Base-by-base conservation (phyloP, 257 asterid genomes). In the Nicotiana undulata region DNA sequence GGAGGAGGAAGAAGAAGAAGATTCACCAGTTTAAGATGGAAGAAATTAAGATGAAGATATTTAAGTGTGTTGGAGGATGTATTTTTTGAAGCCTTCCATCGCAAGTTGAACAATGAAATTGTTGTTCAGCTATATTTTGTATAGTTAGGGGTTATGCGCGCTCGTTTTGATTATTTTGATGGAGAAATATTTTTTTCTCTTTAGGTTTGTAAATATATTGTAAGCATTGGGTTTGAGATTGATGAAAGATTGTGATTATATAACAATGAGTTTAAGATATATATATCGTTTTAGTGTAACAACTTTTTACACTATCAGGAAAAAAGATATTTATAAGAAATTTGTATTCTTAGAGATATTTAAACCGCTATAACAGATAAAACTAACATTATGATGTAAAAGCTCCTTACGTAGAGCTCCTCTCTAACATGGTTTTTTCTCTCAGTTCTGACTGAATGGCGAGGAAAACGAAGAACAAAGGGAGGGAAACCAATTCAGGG, bases 11-110 rank as follows among this genome's bases (percentile, higher is more conserved):
- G 77, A 28, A 5, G 22, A 46, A 72, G 77, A 79, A 80, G 86
- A 84, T 52, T 88, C 85, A 1, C 84, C 63, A 66, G 93, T 88
- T 10, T 89, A 87, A 81, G 20, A 76, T 46, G 34, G 49, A 46
- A 70, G 49, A 46, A 70, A 49, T 32, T 13, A 52, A 3, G 46
- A 26, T 59, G 24, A 59, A 13, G 59, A 56, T 77, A 32, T 77
- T 34, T 59, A 77, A 59, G 59, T 34, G 22, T 34, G 40, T 72
- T 65, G 83, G 59, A 75, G 80, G 83, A 81, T 31, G 82, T 79
- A 40, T 63, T 85, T 85, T 85, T 74, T 24, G 52, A 82, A 44
- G 59, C 82, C 84, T 81, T 40, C 34, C 44, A 34, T 78, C n/a
- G 15, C 58, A 12, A 49, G 52, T 58, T 22, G 76, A 53, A 32